A percentile compares a stretch with the other conserved stretches of the same genome.
Evolutionary conservation across 768 basidiomycete species (phyloP).

Genomic region (Lactarius vividus): DNA sequence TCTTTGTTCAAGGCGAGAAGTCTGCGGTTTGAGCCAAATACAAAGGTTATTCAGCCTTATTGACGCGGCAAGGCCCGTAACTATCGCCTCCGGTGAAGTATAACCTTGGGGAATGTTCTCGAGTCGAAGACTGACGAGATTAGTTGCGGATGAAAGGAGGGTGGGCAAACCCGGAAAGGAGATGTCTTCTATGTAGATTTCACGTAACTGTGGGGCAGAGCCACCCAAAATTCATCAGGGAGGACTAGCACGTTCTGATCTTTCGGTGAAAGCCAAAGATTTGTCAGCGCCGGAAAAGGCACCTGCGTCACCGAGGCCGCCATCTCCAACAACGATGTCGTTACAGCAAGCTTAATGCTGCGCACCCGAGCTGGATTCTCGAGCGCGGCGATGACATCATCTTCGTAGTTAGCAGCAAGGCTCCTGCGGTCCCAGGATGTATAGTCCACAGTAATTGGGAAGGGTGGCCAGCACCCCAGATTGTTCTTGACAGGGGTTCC

Average conservation of each 20-base stretch:
- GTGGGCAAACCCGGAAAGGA: neutral
- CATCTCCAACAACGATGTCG: neutral
- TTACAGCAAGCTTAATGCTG: neutral
- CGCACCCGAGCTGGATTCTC: neutral
- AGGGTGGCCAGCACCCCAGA: neutral
- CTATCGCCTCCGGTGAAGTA: neutral
- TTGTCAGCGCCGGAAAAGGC: neutral
- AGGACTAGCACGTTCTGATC: neutral
- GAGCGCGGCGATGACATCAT: neutral
- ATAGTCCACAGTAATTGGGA: neutral
- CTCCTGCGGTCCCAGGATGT: neutral
- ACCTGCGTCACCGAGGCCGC: neutral
- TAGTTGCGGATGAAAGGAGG: neutral
- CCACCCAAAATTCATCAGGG: neutral
- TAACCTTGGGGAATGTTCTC: constrained; percentile 4
- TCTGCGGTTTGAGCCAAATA: neutral
- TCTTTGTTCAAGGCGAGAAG: neutral
- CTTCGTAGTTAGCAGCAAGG: neutral
- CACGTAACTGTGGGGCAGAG: neutral
- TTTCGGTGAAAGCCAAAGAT: constrained; percentile 1
- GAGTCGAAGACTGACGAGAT: constrained; percentile 8
- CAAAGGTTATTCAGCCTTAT: neutral
- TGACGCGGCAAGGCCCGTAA: neutral
- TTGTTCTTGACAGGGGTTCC: neutral
- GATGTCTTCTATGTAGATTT: neutral